Evolutionary conservation across 371 early-diverging fungal species (phyloP), one percentile per base, ranked within the genome.

Genomic region (Mortierella sp.): DNA sequence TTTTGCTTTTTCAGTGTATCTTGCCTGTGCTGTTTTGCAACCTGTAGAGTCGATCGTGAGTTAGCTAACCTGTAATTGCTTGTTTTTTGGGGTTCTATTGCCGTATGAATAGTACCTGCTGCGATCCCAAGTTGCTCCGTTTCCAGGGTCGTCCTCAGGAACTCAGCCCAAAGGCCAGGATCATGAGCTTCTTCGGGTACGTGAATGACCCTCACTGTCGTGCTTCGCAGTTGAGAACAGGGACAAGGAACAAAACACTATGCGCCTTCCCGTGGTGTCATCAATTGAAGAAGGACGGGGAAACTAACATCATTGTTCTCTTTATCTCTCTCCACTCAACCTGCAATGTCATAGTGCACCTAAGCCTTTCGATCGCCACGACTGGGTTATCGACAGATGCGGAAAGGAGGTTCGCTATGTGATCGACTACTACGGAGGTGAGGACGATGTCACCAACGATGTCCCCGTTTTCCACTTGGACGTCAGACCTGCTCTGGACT

Each of bases 91-190:
- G 21, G 31, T 51, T 59, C 59, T 14, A 59, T 11, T 28, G 8
- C 46, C 19, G 21, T n/a, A 1, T 43, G 37, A 69, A 43, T 82
- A 91, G 92, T 76, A 88, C 88, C 31, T 93, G 93, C 87, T 76
- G 79, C 53, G 94, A 93, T 75, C 93, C 94, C 70, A 94, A 92
- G 79, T 88, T 98, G 34, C 83, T 92, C 69, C 94, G 94, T 48
- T 96, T 98, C 88, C 93, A 93, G 82, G 98, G 98, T 34, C 90
- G 95, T 78, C 96, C 97, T 5, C 78, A 91, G 54, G 95, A 96
- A 37, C 82, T 93, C 34, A 93, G 93, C 46, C 96, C 97, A 13
- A 96, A 95, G 82, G 97, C 97, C 13, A 84, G 90, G 81, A 89
- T 92, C 84, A 89, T 93, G 81, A 84, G 91, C 78, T 89, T 89